Evolutionary conservation across 2,329 filamentous ascomycete species (phyloP).

Genomic region (Penicillium sp.): DNA sequence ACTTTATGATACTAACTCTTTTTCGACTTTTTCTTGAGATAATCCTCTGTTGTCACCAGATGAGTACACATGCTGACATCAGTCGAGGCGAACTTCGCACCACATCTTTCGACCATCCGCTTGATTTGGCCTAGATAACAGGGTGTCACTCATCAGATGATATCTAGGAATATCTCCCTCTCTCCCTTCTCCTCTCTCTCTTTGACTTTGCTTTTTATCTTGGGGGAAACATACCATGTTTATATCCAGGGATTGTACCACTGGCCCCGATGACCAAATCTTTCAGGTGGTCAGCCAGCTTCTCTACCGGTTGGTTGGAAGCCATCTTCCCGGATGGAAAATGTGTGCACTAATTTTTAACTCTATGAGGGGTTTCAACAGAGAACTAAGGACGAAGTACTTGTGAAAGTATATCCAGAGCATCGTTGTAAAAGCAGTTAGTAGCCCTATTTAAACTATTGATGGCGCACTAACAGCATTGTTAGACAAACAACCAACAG

Average conservation of each 20-base stretch:
- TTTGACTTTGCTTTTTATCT: neutral
- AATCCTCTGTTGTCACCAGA: slow-evolving; percentile 29
- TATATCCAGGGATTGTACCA: slow-evolving; percentile 54
- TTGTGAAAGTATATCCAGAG: neutral
- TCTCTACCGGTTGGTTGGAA: neutral
- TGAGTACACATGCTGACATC: slow-evolving; percentile 31
- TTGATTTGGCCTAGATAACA: slow-evolving; percentile 24
- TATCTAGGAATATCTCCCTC: neutral
- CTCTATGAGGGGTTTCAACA: neutral
- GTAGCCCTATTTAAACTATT: neutral
- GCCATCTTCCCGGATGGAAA: neutral
- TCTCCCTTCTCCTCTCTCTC: neutral
- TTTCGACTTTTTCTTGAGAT: slow-evolving; percentile 19
- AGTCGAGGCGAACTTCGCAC: slow-evolving; percentile 28
- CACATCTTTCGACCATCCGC: slow-evolving; percentile 27
- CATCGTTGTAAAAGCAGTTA: neutral
- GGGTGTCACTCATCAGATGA: neutral
- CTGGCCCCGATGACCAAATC: slow-evolving; percentile 51
- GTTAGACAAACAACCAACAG: slow-evolving; percentile 1
- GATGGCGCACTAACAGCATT: neutral
- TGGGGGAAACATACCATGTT: slow-evolving; percentile 40
- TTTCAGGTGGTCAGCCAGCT: slow-evolving; percentile 5
- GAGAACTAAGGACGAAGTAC: neutral
- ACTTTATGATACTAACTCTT: slow-evolving; percentile 21
- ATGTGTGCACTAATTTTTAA: no score